Conservation (phyloP, 352 stramenopile species). For the Blastocystis sp. region DNA sequence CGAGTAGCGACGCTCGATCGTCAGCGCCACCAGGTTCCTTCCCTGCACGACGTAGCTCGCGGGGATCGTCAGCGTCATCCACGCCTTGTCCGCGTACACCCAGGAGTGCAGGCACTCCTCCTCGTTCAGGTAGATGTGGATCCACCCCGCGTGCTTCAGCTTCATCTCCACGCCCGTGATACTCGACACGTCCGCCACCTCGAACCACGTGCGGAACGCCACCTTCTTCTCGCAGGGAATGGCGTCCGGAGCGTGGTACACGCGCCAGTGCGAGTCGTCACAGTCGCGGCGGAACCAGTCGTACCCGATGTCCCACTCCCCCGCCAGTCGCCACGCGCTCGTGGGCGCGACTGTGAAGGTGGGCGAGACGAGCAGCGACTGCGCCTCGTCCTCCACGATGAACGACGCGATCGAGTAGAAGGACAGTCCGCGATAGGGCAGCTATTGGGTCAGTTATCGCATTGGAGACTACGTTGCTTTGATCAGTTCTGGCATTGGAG, state of each 20-base stretch:
- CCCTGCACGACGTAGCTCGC: neutral
- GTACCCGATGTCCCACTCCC: neutral
- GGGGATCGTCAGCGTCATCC: constrained; percentile 1
- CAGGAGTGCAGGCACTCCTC: neutral
- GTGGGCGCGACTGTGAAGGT: neutral
- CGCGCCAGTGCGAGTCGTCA: neutral
- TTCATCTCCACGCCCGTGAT: constrained; percentile 40
- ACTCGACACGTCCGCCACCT: neutral
- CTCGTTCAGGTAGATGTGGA: constrained; percentile 15
- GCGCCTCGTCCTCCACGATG: neutral
- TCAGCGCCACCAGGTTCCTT: constrained; percentile 16
- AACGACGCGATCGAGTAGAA: neutral
- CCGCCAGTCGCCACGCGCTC: neutral
- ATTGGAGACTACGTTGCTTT: too few relatives aligned
- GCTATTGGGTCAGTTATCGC: too few relatives aligned
- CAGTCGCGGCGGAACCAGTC: neutral
- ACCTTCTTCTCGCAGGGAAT: neutral
- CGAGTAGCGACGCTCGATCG: too few relatives aligned
- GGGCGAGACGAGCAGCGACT: neutral
- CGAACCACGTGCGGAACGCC: constrained; percentile 3
- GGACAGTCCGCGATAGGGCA: too few relatives aligned
- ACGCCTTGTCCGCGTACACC: neutral
- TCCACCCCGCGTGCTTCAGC: neutral
- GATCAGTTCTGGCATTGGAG: too few relatives aligned
- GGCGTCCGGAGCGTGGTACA: neutral